Conservation (phyloP, 306 rosid genomes). For the Pterocarpus santalinus region DNA sequence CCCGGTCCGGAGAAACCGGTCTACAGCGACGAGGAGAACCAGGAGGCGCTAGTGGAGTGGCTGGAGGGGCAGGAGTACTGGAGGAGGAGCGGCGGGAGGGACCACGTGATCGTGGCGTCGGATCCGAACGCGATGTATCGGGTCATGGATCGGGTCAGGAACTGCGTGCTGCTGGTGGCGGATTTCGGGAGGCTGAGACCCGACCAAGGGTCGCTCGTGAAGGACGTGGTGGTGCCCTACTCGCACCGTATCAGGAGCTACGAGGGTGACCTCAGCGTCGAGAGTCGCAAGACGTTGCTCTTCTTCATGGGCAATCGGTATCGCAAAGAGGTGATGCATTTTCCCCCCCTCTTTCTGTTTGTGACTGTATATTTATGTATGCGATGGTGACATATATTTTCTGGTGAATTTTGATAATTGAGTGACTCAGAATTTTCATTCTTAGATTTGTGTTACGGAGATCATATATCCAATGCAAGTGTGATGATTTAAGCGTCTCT, state of each 20-base stretch:
- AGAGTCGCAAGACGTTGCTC: conserved; percentile 69
- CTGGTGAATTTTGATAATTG: conserved; percentile 16
- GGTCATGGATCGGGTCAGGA: conserved; percentile 73
- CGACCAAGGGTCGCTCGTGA: conserved; percentile 88
- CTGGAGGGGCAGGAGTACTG: conserved; percentile 83
- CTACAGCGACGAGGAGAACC: conserved; percentile 88
- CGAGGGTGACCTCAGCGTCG: conserved; percentile 61
- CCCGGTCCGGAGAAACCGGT: conserved; percentile 50
- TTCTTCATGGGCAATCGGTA: conserved; percentile 96
- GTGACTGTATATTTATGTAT: neutral
- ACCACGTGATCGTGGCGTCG: conserved; percentile 88
- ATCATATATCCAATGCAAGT: neutral
- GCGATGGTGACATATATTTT: neutral
- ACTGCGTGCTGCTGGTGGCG: conserved; percentile 71
- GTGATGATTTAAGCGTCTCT: too few relatives aligned
- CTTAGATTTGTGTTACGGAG: neutral
- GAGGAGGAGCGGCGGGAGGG: conserved; percentile 80
- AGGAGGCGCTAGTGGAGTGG: conserved; percentile 85
- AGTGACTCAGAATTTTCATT: neutral
- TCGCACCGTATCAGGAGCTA: conserved; percentile 77
- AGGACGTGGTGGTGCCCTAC: conserved; percentile 88
- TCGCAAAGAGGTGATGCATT: conserved; percentile 81
- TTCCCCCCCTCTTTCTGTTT: too few relatives aligned
- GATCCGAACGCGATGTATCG: conserved; percentile 88
- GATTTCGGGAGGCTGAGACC: conserved; percentile 84